Evolutionary conservation across 2,329 filamentous ascomycete genomes (phyloP), one percentile per base, ranked within the genome.

Genomic region (Aspergillus tubingensis): DNA sequence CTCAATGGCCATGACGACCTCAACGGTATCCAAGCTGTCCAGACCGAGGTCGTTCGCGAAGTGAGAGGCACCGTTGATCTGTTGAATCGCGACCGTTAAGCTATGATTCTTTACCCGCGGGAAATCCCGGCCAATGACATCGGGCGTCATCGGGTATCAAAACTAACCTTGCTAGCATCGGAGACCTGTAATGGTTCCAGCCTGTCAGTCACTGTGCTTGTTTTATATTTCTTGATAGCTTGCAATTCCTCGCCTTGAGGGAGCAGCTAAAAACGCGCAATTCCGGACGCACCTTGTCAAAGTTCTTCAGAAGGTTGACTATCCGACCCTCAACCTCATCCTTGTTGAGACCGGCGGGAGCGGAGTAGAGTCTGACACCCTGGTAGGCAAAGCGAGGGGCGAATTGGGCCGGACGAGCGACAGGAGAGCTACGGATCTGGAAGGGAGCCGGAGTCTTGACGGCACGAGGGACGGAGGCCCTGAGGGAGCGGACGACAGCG

Each of bases 1-100:
- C 86, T 99, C 95, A 81, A 99, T 98, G 68, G 95, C 95, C 95
- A 99, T 99, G 72, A 99, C 95, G 69, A 99, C 95, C 85, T 99
- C 95, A 66, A 99, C 95, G 66, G 95, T 97, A 80, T 99, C 95
- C 79, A 99, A 86, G 82, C 91, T 96, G 84, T 99, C 95, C 73
- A 99, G 85, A 68, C 93, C 95, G 66, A 99, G 90, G 81, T 99
- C 94, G 79, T 97, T 98, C 76, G 92, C 86, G 82, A 99, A 99
- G 86, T 98, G 93, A 61, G 94, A 89, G 57, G 83, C 84, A 65
- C 86, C 81, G 74, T 88, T 91, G 77, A 99, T 91, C 94, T 98
- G 72, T 62, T 19, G 58, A 48, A 63, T 67, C 54, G 65, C 65
- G 54, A 25, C n/a, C 8, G 27, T 62, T 71, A 65, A 75, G 68